phyloP scores from a whole-genome alignment of 2,329 filamentous ascomycete genomes.

The Paecilomyces dactylethromorphus region DNA sequence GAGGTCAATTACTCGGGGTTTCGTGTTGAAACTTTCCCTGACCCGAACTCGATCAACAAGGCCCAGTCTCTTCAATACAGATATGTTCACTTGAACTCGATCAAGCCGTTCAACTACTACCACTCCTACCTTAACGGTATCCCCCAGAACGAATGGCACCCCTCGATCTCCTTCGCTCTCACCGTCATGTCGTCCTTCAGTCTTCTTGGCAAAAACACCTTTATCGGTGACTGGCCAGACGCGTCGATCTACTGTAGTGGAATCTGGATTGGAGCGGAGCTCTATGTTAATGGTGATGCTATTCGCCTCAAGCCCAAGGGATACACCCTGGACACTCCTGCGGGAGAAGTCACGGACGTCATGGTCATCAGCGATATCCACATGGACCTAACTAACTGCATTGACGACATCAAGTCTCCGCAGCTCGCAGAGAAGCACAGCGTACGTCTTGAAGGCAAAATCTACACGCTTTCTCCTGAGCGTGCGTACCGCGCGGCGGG shows the following conservation, averaged over 20 bases:
- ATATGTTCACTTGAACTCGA: conserved; percentile 48
- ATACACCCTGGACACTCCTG: conserved; percentile 10
- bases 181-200: conserved; percentile 48
- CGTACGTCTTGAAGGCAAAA: conserved; percentile 45
- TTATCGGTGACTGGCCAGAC: conserved; percentile 49
- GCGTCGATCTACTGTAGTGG: conserved; percentile 48
- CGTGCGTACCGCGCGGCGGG: conserved; percentile 16
- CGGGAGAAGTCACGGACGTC: conserved; percentile 41
- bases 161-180: conserved; percentile 49
- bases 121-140: conserved; percentile 41
- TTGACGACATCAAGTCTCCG: conserved; percentile 40
- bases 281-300: conserved; percentile 48
- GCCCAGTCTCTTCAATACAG: conserved; percentile 47
- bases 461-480: conserved; percentile 34
- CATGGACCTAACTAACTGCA: conserved; percentile 44
- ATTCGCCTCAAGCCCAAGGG: conserved; percentile 43
- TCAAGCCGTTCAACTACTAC: conserved; percentile 51
- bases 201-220: conserved; percentile 46
- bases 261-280: conserved; percentile 51
- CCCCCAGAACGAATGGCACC: conserved; percentile 40
- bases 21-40: conserved; percentile 51
- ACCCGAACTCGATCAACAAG: conserved; percentile 47
- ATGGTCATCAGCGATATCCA: conserved; percentile 49
- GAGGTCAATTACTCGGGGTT: conserved; percentile 48
- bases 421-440: conserved; percentile 40